Evolutionary conservation across 495 filamentous ascomycete genomes (phyloP), one percentile per base, ranked within the genome.

Genomic region (Xylaria castorea): DNA sequence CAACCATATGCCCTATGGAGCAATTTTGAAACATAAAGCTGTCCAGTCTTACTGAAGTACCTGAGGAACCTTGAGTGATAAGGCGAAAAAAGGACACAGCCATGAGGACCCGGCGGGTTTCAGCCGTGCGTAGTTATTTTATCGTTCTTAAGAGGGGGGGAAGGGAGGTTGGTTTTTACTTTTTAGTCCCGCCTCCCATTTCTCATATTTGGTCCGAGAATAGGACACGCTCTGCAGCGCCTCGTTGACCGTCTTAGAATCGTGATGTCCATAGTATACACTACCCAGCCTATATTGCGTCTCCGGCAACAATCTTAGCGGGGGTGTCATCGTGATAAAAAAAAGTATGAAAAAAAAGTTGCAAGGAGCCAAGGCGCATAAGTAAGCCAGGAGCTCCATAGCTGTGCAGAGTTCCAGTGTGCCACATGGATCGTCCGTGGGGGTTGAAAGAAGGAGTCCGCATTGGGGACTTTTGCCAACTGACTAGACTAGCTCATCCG

Each of bases 41-140:
- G 20, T 66, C 60, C 6, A 70, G 65, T 16, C 20, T 5, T 30
- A 18, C 67, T 63, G 18, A 63, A 73, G 27, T 25, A 50, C 34
- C 70, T 48, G 38, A 58, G 53, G 40, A 68, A 18, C n/a, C 32
- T 38, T 66, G 30, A 57, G 12, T 71, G 75, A 51, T 72, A 70
- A 2, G 36, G 27, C 60, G 4, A 57, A 73, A 67, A 84, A 82
- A 12, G 76, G 58, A 30, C 74, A 71, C 16, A 78, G 79, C 27
- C 66, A 76, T 76, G 27, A 83, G 68, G 36, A 79, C 80, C 75
- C 12, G 71, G 70, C 18, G n/a, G 32, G 38, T 44, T 36, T 46
- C 63, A 60, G 50, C 27, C 44, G 38, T 53, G 55, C 51, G 7
- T 25, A 40, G 30, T 6, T 32, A n/a, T 64, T 20, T 67, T 53